phyloP scores from a whole-genome alignment of 495 filamentous ascomycete genomes.

The Parathielavia hyrcaniae region DNA sequence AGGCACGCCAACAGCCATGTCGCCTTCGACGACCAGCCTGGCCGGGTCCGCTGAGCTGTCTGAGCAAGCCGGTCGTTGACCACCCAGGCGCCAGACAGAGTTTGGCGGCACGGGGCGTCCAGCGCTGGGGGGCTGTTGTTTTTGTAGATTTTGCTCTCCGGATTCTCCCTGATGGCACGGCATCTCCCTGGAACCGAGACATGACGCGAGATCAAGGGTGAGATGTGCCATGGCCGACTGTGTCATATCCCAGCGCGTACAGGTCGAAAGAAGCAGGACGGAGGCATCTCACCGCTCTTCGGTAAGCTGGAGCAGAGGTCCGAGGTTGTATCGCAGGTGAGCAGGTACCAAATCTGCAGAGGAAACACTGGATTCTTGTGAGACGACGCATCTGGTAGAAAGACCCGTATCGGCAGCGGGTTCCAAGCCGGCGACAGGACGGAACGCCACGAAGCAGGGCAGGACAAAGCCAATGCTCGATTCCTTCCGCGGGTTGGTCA shows the following conservation, averaged over 20 bases:
- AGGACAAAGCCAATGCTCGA: not conserved
- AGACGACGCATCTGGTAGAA: constrained; percentile 3
- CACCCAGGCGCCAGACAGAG: constrained; percentile 31
- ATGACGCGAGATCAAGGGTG: constrained; percentile 35
- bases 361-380: not conserved
- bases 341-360: not conserved
- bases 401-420: constrained; percentile 16
- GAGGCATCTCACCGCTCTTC: constrained; percentile 36
- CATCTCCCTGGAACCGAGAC: constrained; percentile 16
- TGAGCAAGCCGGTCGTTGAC: constrained; percentile 18
- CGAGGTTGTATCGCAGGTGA: not conserved
- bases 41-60: constrained; percentile 7
- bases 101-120: constrained; percentile 20
- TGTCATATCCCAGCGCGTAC: constrained; percentile 31
- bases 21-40: constrained; percentile 3
- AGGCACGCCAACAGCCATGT: constrained; percentile 30
- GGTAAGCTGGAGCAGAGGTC: constrained; percentile 1
- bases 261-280: constrained; percentile 34
- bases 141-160: constrained; percentile 25
- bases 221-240: constrained; percentile 24
- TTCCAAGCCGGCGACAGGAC: constrained; percentile 12
- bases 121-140: constrained; percentile 5
- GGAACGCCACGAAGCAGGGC: constrained; percentile 16
- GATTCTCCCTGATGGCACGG: constrained; percentile 22
- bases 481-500: constrained; percentile 1